Evolutionary conservation across 2,329 filamentous ascomycete genomes (phyloP).

Genomic region (Stemphylium lycopersici): DNA sequence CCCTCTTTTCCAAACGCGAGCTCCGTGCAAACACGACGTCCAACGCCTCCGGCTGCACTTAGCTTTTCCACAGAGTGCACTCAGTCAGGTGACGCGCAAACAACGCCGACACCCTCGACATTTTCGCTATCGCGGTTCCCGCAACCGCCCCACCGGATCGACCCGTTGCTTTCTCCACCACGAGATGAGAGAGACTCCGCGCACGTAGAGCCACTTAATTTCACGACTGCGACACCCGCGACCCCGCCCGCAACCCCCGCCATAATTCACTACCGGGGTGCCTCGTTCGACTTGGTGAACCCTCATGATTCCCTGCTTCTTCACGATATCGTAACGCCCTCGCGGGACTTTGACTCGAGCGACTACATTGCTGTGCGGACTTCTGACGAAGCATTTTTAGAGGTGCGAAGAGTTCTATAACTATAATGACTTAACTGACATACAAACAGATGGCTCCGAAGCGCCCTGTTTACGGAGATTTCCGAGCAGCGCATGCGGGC

Average conservation of each 20-base stretch:
- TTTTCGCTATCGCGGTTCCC: conserved; percentile 48
- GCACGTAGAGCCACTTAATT: conserved; percentile 30
- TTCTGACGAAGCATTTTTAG: conserved; percentile 31
- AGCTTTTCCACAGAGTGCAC: conserved; percentile 31
- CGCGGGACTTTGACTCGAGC: conserved; percentile 42
- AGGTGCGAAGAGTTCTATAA: conserved; percentile 15
- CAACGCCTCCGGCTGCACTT: conserved; percentile 24
- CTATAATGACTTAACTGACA: background rate
- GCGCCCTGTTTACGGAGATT: conserved; percentile 38
- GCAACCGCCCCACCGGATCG: conserved; percentile 32
- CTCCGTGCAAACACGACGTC: conserved; percentile 21
- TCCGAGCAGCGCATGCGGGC: conserved; percentile 39
- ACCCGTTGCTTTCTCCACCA: conserved; percentile 29
- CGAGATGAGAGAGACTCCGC: conserved; percentile 27
- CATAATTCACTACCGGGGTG: conserved; percentile 47
- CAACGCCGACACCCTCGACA: conserved; percentile 24
- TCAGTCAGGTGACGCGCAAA: conserved; percentile 22
- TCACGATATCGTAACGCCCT: conserved; percentile 47
- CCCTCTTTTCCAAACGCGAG: conserved; percentile 26
- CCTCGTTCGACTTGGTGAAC: conserved; percentile 50
- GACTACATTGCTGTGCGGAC: conserved; percentile 38
- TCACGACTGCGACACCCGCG: conserved; percentile 35
- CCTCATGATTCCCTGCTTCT: conserved; percentile 46
- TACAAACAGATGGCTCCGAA: conserved; percentile 40
- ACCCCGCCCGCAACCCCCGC: conserved; percentile 48